Conservation (phyloP, 192 early-diverging fungal genomes). For the Piromyces finnis region DNA sequence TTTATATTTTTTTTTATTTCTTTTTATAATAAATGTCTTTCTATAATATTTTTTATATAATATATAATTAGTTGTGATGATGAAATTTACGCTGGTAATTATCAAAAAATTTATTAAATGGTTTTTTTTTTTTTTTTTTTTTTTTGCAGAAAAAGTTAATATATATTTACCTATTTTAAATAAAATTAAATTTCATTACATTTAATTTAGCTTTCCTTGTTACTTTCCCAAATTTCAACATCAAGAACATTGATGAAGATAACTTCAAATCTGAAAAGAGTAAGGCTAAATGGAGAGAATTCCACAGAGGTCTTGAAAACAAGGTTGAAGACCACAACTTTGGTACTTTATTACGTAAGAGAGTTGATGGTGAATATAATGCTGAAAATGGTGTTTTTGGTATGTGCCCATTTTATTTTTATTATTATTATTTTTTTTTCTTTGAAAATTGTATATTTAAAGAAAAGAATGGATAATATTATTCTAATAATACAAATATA, state of each 20-base stretch:
- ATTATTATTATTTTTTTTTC: slow-evolving; percentile 1
- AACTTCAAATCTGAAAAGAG: slow-evolving; percentile 64
- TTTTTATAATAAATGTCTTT: no score
- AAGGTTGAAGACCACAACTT: slow-evolving; percentile 84
- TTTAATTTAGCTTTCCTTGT: slow-evolving; percentile 56
- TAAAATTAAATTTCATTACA: background rate
- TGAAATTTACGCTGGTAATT: slow-evolving; percentile 5
- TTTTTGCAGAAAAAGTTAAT: no score
- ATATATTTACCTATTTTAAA: background rate
- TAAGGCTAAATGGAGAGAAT: slow-evolving; percentile 79
- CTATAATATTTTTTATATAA: background rate
- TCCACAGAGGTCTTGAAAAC: slow-evolving; percentile 72
- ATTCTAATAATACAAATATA: no score
- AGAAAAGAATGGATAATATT: no score
- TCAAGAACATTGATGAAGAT: slow-evolving; percentile 46
- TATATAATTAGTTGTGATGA: background rate
- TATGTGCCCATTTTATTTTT: slow-evolving; percentile 12
- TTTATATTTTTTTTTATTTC: no score
- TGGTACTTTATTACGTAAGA: slow-evolving; percentile 70
- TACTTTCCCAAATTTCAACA: slow-evolving; percentile 61
- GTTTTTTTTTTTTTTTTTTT: no score
- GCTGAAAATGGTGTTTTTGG: slow-evolving; percentile 81
- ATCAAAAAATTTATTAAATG: no score
- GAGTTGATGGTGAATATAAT: slow-evolving; percentile 58
- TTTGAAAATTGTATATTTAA: background rate